A percentile compares a stretch with the other conserved stretches of the same genome.
These are phyloP conservation scores for Hawksworthiomyces lignivorus DNA, from an alignment of 2,329 filamentous ascomycete species.

Conservation along the genomic window DNA sequence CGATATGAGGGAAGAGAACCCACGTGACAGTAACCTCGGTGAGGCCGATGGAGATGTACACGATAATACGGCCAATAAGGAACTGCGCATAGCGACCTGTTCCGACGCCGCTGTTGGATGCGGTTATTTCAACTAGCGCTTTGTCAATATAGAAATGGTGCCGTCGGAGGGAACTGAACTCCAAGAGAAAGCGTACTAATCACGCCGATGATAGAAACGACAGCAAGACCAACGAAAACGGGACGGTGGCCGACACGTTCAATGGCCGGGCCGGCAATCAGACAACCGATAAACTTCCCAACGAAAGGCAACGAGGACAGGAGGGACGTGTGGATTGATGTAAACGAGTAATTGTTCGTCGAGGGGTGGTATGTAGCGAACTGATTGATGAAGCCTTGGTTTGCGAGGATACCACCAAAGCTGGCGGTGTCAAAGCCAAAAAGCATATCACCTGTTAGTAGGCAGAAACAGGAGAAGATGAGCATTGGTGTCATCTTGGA, in stretches of 20 bases:
- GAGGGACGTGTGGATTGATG: slow-evolving; percentile 11
- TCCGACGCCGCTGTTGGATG: slow-evolving; percentile 2
- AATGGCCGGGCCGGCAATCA: slow-evolving; percentile 14
- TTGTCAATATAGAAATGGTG: neutral
- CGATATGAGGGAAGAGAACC: neutral
- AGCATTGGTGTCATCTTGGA: slow-evolving; percentile 13
- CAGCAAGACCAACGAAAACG: slow-evolving; percentile 13
- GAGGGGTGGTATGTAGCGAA: slow-evolving; percentile 3
- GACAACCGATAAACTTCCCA: slow-evolving; percentile 16
- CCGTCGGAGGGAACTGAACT: too few species aligned
- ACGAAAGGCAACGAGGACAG: slow-evolving; percentile 15
- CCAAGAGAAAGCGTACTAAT: slow-evolving; percentile 10
- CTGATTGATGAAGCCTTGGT: slow-evolving; percentile 10
- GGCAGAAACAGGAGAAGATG: slow-evolving; percentile 17
- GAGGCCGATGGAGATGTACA: slow-evolving; percentile 17
- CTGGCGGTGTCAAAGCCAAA: slow-evolving; percentile 18
- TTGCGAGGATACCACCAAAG: slow-evolving; percentile 17
- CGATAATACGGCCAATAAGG: slow-evolving; percentile 16
- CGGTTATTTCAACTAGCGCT: slow-evolving; percentile 15
- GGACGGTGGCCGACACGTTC: slow-evolving; percentile 14
- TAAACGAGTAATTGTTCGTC: slow-evolving; percentile 11
- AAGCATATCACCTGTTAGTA: slow-evolving; percentile 16
- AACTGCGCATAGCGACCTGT: slow-evolving; percentile 14
- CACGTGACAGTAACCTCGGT: slow-evolving; percentile 17
- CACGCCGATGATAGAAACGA: slow-evolving; percentile 14